Conservation (phyloP, 768 basidiomycete species). For the Paxillus involutus region DNA sequence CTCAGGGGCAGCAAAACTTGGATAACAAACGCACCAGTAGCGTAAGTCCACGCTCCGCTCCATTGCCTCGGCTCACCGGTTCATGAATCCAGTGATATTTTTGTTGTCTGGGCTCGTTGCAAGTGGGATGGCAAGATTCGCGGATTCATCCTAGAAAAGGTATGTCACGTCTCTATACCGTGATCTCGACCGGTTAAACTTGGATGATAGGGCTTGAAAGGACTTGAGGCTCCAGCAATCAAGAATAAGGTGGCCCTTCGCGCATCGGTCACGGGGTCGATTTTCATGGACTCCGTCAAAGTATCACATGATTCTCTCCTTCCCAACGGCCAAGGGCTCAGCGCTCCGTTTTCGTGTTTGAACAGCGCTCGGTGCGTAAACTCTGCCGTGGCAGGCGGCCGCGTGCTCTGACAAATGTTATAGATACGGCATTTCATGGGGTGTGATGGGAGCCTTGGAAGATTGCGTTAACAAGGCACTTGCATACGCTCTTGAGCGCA, state of each 20-base stretch:
- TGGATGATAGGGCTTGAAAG: slow-evolving; percentile 65
- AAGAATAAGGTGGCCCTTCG: slow-evolving; percentile 93
- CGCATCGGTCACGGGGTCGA: slow-evolving; percentile 78
- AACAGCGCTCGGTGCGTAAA: slow-evolving; percentile 72
- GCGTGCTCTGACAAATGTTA: neutral
- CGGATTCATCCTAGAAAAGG: slow-evolving; percentile 92
- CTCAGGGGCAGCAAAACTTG: slow-evolving; percentile 95
- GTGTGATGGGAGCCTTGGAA: slow-evolving; percentile 93
- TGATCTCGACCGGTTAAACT: neutral
- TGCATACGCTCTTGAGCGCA: slow-evolving; percentile 83
- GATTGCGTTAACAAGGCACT: slow-evolving; percentile 81
- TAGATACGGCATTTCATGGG: slow-evolving; percentile 90
- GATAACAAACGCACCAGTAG: slow-evolving; percentile 93
- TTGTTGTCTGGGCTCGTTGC: slow-evolving; percentile 92
- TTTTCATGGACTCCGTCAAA: slow-evolving; percentile 91
- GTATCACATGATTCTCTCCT: slow-evolving; percentile 75
- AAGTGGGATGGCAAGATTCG: slow-evolving; percentile 92
- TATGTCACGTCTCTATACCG: slow-evolving; percentile 18
- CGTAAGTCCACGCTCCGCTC: slow-evolving; percentile 47
- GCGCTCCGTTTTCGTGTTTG: slow-evolving; percentile 88
- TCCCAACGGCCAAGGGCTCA: slow-evolving; percentile 73
- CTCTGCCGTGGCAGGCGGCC: neutral
- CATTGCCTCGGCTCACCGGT: slow-evolving; percentile 6
- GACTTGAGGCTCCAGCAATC: slow-evolving; percentile 82
- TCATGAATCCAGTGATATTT: slow-evolving; percentile 62